These are phyloP conservation scores for Trypanosoma lewisi DNA, from an alignment of 208 protist species.

Conservation along the genomic window DNA sequence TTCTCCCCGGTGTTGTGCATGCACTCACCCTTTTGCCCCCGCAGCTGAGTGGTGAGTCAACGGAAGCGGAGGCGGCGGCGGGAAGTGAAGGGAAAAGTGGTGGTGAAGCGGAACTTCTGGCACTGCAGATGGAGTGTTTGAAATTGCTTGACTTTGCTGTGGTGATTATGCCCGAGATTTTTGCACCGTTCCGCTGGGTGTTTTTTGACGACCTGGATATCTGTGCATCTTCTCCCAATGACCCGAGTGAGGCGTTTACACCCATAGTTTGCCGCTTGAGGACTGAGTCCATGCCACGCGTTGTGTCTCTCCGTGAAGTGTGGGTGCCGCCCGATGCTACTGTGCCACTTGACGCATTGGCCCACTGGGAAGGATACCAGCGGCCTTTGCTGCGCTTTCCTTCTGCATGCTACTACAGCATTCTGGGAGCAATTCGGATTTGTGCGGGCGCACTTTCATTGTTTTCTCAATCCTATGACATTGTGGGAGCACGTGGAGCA, in stretches of 20 bases:
- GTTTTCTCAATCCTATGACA: constrained; percentile 3
- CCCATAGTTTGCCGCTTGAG: constrained; percentile 5
- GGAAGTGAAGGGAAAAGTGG: neutral
- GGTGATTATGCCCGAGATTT: constrained; percentile 35
- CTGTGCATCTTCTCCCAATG: neutral
- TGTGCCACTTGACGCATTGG: neutral
- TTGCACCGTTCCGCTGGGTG: constrained; percentile 34
- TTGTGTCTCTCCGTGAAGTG: neutral
- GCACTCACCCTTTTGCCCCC: constrained; percentile 7
- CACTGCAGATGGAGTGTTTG: constrained; percentile 57
- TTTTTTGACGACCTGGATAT: constrained; percentile 34
- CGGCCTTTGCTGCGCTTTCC: constrained; percentile 37
- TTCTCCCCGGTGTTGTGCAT: constrained; percentile 40
- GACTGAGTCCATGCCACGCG: neutral
- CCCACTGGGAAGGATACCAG: constrained; percentile 18
- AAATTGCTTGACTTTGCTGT: constrained; percentile 55
- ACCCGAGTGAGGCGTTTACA: constrained; percentile 1
- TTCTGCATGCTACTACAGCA: constrained; percentile 23
- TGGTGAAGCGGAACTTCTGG: constrained; percentile 29
- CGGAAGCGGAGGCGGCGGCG: neutral
- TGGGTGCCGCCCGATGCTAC: constrained; percentile 3
- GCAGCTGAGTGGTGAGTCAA: neutral
- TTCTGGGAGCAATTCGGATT: constrained; percentile 20
- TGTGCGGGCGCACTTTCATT: constrained; percentile 29
- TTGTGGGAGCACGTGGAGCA: neutral